Evolutionary conservation across 768 basidiomycete genomes (phyloP).

Genomic region (Termitomyces titanicus): DNA sequence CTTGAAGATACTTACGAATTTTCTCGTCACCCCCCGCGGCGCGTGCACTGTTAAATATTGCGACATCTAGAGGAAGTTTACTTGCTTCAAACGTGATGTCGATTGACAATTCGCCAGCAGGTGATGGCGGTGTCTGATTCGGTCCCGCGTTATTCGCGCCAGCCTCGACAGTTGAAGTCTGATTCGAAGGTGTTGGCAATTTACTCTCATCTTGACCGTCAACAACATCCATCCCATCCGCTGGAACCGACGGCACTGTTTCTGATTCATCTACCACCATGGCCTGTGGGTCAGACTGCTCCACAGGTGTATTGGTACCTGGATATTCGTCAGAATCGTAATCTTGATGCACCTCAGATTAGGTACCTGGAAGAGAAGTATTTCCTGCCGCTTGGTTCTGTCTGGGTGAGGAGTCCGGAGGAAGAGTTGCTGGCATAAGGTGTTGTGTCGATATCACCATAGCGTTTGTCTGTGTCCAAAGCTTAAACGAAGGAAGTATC

Average conservation of each 20-base stretch:
- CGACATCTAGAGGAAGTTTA: slow-evolving; percentile 89
- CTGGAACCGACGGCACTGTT: slow-evolving; percentile 22
- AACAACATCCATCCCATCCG: slow-evolving; percentile 38
- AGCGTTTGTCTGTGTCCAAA: slow-evolving; percentile 65
- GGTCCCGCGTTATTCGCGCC: slow-evolving; percentile 8
- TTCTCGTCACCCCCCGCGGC: slow-evolving; percentile 86
- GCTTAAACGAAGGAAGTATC: slow-evolving; percentile 5
- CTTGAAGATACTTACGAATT: slow-evolving; percentile 84
- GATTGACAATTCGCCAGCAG: slow-evolving; percentile 50
- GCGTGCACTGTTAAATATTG: slow-evolving; percentile 89
- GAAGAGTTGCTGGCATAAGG: slow-evolving; percentile 41
- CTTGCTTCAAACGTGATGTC: slow-evolving; percentile 84
- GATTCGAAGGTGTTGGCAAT: slow-evolving; percentile 23
- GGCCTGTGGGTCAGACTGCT: slow-evolving; percentile 30
- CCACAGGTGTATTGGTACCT: slow-evolving; percentile 18
- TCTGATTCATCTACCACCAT: slow-evolving; percentile 30
- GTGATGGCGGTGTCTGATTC: slow-evolving; percentile 21
- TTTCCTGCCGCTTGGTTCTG: slow-evolving; percentile 5
- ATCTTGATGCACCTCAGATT: not conserved
- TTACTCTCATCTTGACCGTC: slow-evolving; percentile 48
- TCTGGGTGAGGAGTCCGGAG: slow-evolving; percentile 23
- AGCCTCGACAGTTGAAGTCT: slow-evolving; percentile 7
- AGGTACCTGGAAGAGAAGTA: slow-evolving; percentile 14
- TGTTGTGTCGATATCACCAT: slow-evolving; percentile 92
- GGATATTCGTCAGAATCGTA: not conserved